A percentile compares a stretch with the other conserved stretches of the same genome.
These are phyloP conservation scores for Exophiala alcalophila DNA, from an alignment of 2,329 filamentous ascomycete species.

Conservation along the genomic window DNA sequence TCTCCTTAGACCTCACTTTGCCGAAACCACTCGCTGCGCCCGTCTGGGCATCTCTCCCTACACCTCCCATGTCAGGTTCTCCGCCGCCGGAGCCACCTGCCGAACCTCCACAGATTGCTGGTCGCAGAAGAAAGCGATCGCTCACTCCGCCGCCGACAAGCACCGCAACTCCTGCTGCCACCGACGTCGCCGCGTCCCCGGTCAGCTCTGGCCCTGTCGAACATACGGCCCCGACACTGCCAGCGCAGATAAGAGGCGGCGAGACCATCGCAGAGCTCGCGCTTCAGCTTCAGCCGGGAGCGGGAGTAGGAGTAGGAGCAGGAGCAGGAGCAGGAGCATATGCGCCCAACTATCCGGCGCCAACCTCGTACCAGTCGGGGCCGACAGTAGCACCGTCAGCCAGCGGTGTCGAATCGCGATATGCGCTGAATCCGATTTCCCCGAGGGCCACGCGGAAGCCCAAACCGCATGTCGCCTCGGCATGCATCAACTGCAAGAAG, in stretches of 20 bases:
- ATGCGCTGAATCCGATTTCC: slow-evolving; percentile 28
- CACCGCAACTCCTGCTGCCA: slow-evolving; percentile 19
- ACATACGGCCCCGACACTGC: slow-evolving; percentile 24
- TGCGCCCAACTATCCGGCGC: slow-evolving; percentile 18
- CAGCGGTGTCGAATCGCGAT: slow-evolving; percentile 10
- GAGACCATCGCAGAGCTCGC: slow-evolving; percentile 16
- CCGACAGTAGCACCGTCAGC: slow-evolving; percentile 24
- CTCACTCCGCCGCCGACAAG: slow-evolving; percentile 32
- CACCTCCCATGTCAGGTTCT: slow-evolving; percentile 46
- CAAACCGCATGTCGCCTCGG: slow-evolving; percentile 49
- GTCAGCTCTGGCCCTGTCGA: slow-evolving; percentile 15
- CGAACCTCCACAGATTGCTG: slow-evolving; percentile 38
- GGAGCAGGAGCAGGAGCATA: no score
- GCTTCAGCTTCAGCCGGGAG: slow-evolving; percentile 12
- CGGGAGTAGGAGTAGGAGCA: no score
- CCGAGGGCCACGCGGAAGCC: slow-evolving; percentile 44
- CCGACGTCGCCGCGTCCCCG: slow-evolving; percentile 21
- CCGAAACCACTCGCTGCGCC: slow-evolving; percentile 33
- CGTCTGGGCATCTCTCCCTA: slow-evolving; percentile 39
- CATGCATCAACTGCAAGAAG: slow-evolving; percentile 50
- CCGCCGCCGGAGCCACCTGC: slow-evolving; percentile 38
- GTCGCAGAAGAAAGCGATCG: slow-evolving; percentile 35
- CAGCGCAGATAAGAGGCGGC: slow-evolving; percentile 19
- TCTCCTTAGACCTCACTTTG: slow-evolving; percentile 32
- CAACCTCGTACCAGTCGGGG: slow-evolving; percentile 17